phyloP scores from a whole-genome alignment of 108 stramenopile genomes.

The Cyclostephanos tholiformis region DNA sequence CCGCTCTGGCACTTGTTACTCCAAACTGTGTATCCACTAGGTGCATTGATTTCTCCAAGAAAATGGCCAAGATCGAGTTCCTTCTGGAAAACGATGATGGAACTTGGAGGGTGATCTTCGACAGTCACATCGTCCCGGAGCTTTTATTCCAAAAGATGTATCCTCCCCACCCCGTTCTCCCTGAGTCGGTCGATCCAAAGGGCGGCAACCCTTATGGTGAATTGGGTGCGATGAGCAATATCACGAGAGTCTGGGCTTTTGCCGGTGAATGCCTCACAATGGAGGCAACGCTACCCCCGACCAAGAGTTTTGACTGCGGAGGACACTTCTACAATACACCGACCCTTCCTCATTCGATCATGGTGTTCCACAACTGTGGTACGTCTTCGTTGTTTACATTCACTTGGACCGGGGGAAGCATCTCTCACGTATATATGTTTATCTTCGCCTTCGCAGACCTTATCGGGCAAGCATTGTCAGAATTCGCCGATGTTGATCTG shows the following conservation, averaged over 20 bases:
- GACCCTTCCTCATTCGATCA: constrained; percentile 30
- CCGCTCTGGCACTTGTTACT: background rate
- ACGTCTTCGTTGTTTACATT: background rate
- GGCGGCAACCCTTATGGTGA: constrained; percentile 11
- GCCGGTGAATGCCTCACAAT: constrained; percentile 24
- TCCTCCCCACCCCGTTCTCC: background rate
- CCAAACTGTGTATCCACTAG: constrained; percentile 7
- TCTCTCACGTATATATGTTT: background rate
- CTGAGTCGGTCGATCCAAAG: background rate
- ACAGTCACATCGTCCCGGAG: constrained; percentile 9
- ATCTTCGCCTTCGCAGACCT: constrained; percentile 11
- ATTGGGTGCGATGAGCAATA: constrained; percentile 7
- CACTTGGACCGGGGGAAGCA: background rate
- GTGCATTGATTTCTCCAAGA: constrained; percentile 30
- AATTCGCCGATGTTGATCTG: constrained; percentile 23
- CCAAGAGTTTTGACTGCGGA: constrained; percentile 21
- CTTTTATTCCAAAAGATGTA: constrained; percentile 26
- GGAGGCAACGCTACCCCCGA: constrained; percentile 25
- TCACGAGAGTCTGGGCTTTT: constrained; percentile 14
- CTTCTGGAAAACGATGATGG: constrained; percentile 17
- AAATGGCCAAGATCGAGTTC: constrained; percentile 10
- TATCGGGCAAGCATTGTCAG: constrained; percentile 28
- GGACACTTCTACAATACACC: constrained; percentile 35
- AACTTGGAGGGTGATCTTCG: constrained; percentile 13
- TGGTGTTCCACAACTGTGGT: constrained; percentile 31